These are phyloP conservation scores for Singerocomus rubriflavus DNA, from an alignment of 1,284 basidiomycete species.

Conservation along the genomic window DNA sequence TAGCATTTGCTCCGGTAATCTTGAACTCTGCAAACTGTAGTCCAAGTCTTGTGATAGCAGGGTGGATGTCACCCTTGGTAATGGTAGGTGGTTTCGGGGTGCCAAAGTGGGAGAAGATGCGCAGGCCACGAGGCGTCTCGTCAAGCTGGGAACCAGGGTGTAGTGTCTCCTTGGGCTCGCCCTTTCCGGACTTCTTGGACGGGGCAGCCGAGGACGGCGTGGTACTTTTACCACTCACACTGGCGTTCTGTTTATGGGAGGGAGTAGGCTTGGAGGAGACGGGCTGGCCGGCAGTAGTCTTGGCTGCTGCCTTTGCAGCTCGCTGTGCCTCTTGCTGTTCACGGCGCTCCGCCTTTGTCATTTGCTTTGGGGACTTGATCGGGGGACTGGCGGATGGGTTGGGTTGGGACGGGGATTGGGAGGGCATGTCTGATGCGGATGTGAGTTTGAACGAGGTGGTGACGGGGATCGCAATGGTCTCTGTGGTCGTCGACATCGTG, in stretches of 20 bases:
- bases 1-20: conserved; percentile 84
- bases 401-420: conserved; percentile 1
- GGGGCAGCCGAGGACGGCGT: conserved; percentile 7
- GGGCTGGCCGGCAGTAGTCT: conserved; percentile 11
- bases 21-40: conserved; percentile 83
- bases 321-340: conserved; percentile 78
- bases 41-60: conserved; percentile 72
- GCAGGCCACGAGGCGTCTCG: conserved; percentile 50
- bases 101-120: conserved; percentile 83
- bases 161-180: conserved; percentile 24
- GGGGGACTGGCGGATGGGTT: background rate
- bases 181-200: conserved; percentile 25
- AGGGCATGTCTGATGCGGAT: conserved; percentile 12
- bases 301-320: conserved; percentile 60
- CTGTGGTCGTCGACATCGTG: conserved; percentile 30
- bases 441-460: conserved; percentile 24
- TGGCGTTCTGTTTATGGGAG: conserved; percentile 17
- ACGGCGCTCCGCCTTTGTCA: conserved; percentile 77
- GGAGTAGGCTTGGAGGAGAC: conserved; percentile 20
- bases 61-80: conserved; percentile 81
- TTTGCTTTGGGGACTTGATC: conserved; percentile 54
- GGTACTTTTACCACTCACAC: conserved; percentile 20
- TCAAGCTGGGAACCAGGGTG: conserved; percentile 27
- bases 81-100: conserved; percentile 59
- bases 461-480: conserved; percentile 16